Conservation (phyloP, 805 yeast genomes). For the Priceomyces medius region DNA sequence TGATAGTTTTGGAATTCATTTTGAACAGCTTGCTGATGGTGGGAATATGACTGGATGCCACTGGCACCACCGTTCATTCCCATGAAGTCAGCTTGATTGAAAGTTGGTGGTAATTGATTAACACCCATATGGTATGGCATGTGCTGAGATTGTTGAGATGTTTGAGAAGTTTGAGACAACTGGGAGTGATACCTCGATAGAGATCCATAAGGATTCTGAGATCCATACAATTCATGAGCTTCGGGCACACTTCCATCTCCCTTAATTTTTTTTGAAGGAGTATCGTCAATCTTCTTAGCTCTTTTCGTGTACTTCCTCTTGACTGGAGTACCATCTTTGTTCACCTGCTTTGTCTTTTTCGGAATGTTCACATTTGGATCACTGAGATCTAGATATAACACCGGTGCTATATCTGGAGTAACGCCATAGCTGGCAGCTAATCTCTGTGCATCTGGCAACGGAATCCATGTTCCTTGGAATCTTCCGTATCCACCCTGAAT, state of each 20-base stretch:
- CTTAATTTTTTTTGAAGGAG: slow-evolving; percentile 46
- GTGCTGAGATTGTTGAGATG: slow-evolving; percentile 51
- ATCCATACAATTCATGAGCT: slow-evolving; percentile 12
- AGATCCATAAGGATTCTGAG: slow-evolving; percentile 13
- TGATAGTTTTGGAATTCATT: slow-evolving; percentile 24
- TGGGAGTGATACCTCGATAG: slow-evolving; percentile 12
- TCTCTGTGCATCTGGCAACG: slow-evolving; percentile 64
- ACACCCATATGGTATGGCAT: slow-evolving; percentile 39
- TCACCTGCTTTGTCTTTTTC: slow-evolving; percentile 31
- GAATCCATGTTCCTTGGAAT: slow-evolving; percentile 97
- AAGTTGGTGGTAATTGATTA: slow-evolving; percentile 28
- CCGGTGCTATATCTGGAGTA: slow-evolving; percentile 41
- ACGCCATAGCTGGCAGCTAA: slow-evolving; percentile 42
- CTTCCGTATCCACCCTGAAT: slow-evolving; percentile 97
- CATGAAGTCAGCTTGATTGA: slow-evolving; percentile 22
- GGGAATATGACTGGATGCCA: slow-evolving; percentile 8
- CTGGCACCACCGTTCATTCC: slow-evolving; percentile 10
- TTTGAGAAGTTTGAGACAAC: slow-evolving; percentile 4
- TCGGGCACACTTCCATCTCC: slow-evolving; percentile 16
- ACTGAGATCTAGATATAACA: slow-evolving; percentile 34
- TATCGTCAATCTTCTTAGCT: slow-evolving; percentile 64
- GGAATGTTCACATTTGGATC: slow-evolving; percentile 39
- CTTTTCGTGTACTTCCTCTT: slow-evolving; percentile 50
- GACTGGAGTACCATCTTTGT: slow-evolving; percentile 41
- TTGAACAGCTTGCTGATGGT: slow-evolving; percentile 17